Evolutionary conservation across 371 early-diverging fungal genomes (phyloP), one percentile per base, ranked within the genome.

Genomic region (Nematocida sp.): DNA sequence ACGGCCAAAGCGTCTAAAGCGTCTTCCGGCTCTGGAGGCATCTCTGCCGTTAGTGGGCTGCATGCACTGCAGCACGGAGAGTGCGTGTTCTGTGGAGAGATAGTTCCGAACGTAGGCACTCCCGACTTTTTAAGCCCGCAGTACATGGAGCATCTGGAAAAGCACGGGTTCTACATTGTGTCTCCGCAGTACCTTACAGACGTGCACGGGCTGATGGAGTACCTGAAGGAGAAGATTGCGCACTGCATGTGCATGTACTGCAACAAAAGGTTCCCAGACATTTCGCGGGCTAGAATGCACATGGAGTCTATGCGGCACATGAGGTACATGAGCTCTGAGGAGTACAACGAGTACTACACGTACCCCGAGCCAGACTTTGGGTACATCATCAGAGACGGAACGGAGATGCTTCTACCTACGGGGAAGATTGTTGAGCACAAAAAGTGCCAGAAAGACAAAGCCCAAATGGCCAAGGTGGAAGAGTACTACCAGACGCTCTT

Each of bases 241-340:
- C 25, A 57, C 36, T 70, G 74, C 63, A 40, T 46, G 38, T 70
- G 74, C 53, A 55, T 48, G 5, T 70, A 25, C 62, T 70, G 74
- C 43, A 70, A 62, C 37, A 70, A 70, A 40, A 43, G 74, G 2
- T 70, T 70, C 37, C 48, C 57, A 0, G 41, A 48, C 46, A 60
- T 70, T n/a, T 15, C 5, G 27, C 57, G 46, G 51, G 60, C 49
- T 3, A 21, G 74, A 27, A 21, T 15, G 21, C 74, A 70, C 36
- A 70, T 70, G 74, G 23, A 13, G 8, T n/a, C 74, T 11, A 37
- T 70, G 50, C 11, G 32, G 2, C 74, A 70, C 32, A 60, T 46
- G 53, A 38, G 56, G 23, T 70, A 70, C 32, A 52, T 57, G 19
- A 70, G 60, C 57, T 67, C 74, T 1, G 74, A 70, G 37, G 74